Evolutionary conservation across 2,329 filamentous ascomycete species (phyloP).

Genomic region (Taxawa tesnikishii): DNA sequence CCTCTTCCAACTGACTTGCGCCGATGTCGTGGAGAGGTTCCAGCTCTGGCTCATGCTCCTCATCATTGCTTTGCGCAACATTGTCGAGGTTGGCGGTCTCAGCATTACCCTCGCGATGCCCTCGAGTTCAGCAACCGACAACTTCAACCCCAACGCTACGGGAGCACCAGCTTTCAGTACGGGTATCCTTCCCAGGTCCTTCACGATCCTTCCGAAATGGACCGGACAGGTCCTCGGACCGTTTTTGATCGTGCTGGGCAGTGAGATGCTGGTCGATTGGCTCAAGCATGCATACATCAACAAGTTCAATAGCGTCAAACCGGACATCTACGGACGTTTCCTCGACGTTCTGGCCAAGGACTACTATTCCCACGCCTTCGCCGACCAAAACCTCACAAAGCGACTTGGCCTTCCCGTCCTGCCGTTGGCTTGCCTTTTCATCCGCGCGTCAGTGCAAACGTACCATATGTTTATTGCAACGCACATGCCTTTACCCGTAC

Average conservation of each 20-base stretch:
- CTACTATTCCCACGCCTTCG: slow-evolving; percentile 94
- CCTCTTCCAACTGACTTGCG: slow-evolving; percentile 88
- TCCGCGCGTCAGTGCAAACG: slow-evolving; percentile 85
- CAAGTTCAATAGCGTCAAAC: slow-evolving; percentile 97
- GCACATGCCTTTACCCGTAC: slow-evolving; percentile 63
- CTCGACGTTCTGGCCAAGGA: slow-evolving; percentile 93
- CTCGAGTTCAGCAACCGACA: slow-evolving; percentile 13
- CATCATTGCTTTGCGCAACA: slow-evolving; percentile 91
- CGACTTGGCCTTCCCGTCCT: slow-evolving; percentile 84
- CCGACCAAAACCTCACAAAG: slow-evolving; percentile 78
- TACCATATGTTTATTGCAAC: slow-evolving; percentile 97
- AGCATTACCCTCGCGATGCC: slow-evolving; percentile 33
- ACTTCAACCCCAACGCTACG: slow-evolving; percentile 30
- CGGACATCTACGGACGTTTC: slow-evolving; percentile 76
- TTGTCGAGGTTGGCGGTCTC: slow-evolving; percentile 86
- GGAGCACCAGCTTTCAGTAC: slow-evolving; percentile 47
- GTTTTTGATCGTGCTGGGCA: slow-evolving; percentile 86
- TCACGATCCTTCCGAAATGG: slow-evolving; percentile 66
- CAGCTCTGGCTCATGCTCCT: slow-evolving; percentile 95
- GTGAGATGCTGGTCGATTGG: slow-evolving; percentile 93
- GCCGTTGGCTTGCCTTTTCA: slow-evolving; percentile 86
- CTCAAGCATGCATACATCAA: slow-evolving; percentile 96
- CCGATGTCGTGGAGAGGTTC: slow-evolving; percentile 92
- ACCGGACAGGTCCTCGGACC: slow-evolving; percentile 75
- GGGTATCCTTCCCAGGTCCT: slow-evolving; percentile 78